Evolutionary conservation across 371 early-diverging fungal species (phyloP).

Genomic region (Rhizomucor pusillus): DNA sequence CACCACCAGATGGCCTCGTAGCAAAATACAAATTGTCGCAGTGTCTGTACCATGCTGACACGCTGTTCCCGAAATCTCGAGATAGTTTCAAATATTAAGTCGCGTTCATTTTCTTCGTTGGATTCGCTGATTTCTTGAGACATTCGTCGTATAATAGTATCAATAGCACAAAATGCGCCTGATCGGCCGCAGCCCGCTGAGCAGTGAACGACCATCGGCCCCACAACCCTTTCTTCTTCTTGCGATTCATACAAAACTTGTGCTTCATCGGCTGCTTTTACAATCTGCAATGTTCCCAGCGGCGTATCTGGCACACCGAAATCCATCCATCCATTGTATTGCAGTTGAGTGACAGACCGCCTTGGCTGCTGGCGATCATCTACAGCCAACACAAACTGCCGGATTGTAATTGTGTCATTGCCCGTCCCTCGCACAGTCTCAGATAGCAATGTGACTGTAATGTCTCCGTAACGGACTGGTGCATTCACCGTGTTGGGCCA

Average conservation of each 20-base stretch:
- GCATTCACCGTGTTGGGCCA: constrained; percentile 57
- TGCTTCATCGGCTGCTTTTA: constrained; percentile 58
- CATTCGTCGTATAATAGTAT: constrained; percentile 45
- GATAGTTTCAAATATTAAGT: constrained; percentile 59
- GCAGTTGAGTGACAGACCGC: constrained; percentile 70
- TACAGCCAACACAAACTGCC: no score
- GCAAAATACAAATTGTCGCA: constrained; percentile 87
- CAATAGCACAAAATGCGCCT: constrained; percentile 89
- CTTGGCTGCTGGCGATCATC: constrained; percentile 35
- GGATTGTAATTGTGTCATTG: no score
- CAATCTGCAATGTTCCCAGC: constrained; percentile 53
- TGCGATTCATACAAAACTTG: constrained; percentile 31
- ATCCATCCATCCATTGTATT: constrained; percentile 92
- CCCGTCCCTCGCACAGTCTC: constrained; percentile 17
- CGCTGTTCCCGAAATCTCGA: constrained; percentile 78
- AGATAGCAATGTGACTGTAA: constrained; percentile 30
- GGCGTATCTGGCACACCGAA: constrained; percentile 75
- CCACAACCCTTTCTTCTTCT: constrained; percentile 19
- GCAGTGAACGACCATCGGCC: constrained; percentile 93
- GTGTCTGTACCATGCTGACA: constrained; percentile 85
- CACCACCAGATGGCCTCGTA: constrained; percentile 81
- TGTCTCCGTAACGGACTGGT: constrained; percentile 36
- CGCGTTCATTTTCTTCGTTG: constrained; percentile 3
- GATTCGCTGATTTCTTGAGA: constrained; percentile 5
- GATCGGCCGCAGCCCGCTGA: constrained; percentile 97